Evolutionary conservation across 805 yeast genomes (phyloP).

Genomic region (Teunomyces atbi): DNA sequence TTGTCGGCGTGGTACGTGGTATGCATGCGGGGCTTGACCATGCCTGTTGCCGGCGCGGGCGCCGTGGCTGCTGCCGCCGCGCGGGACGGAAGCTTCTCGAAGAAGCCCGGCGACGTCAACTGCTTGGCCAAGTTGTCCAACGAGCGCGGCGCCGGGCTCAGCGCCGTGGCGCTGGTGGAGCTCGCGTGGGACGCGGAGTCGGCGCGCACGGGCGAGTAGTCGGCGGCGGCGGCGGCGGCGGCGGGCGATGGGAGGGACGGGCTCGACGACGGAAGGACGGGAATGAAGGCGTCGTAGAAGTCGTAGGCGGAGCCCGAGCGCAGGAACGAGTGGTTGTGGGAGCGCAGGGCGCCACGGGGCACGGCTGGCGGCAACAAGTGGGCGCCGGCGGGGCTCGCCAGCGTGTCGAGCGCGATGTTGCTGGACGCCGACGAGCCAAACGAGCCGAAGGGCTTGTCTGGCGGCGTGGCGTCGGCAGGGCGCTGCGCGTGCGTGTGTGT

Average conservation of each 20-base stretch:
- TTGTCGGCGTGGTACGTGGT: constrained; percentile 11
- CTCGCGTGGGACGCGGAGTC: constrained; percentile 6
- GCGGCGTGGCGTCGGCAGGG: background rate
- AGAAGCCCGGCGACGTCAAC: constrained; percentile 31
- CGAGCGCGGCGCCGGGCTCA: constrained; percentile 11
- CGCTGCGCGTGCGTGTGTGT: background rate
- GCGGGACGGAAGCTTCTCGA: constrained; percentile 39
- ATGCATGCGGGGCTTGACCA: constrained; percentile 14
- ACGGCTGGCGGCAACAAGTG: constrained; percentile 2
- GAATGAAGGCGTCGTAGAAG: constrained; percentile 43
- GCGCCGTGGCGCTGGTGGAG: constrained; percentile 1
- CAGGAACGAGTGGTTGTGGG: constrained; percentile 8
- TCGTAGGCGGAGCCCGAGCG: constrained; percentile 33
- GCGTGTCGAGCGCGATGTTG: constrained; percentile 7
- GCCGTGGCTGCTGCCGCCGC: constrained; percentile 10
- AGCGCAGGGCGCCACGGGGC: background rate
- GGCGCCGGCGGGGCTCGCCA: background rate
- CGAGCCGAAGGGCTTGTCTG: constrained; percentile 9
- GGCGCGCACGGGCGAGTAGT: constrained; percentile 5
- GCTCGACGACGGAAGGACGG: constrained; percentile 25
- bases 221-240: constrained; percentile 4
- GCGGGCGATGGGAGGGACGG: background rate
- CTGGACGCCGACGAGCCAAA: constrained; percentile 8
- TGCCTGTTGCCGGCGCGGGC: constrained; percentile 16
- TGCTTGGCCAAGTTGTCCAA: constrained; percentile 42